Evolutionary conservation across 345 rosid species (phyloP), one percentile per base, ranked within the genome.

Genomic region (Angophora floribunda): DNA sequence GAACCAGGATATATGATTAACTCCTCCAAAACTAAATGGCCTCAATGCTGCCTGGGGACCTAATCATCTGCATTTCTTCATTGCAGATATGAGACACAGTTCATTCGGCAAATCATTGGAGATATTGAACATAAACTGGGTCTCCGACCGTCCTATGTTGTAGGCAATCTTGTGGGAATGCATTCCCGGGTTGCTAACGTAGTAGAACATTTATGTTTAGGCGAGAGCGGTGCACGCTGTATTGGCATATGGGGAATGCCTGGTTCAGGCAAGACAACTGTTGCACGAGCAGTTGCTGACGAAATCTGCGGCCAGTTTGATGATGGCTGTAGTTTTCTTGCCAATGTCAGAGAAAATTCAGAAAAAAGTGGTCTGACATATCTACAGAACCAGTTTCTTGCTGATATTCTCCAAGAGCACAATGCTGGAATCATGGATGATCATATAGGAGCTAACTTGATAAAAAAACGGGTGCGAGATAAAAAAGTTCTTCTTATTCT

Each of bases 281-380:
- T 93, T 9, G 93, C 95, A 11, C 85, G 61, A 65, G 88, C 63
- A 47, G 61, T 91, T 11, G 90, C 52, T 59, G 88, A 90, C 41
- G 5, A 51, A 45, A 86, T 91, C 41, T 51, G 61, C 3, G 16
- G 5, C 11, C 8, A 52, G n/a, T 95, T 93, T 85, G 89, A 94
- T 22, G 89, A 89, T 45, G 86, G 75, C 28, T 4, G 3, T 30
- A 89, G 86, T 89, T 90, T 94, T 14, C 50, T 92, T 15, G 87
- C 63, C 15, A 92, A 92, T 78, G 93, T 93, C 30, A 90, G 91
- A 86, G 90, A 90, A 89, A 88, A 15, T 22, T 87, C 85, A 21
- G 50, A 28, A 30, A 65, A 49, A 36, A 15, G 26, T 8, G 84
- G 70, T 49, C 6, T 88, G 10, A 36, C 63, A 4, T 21, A 26